Evolutionary conservation across 306 rosid genomes (phyloP), one percentile per base, ranked within the genome.

Genomic region (Castanea sativa): DNA sequence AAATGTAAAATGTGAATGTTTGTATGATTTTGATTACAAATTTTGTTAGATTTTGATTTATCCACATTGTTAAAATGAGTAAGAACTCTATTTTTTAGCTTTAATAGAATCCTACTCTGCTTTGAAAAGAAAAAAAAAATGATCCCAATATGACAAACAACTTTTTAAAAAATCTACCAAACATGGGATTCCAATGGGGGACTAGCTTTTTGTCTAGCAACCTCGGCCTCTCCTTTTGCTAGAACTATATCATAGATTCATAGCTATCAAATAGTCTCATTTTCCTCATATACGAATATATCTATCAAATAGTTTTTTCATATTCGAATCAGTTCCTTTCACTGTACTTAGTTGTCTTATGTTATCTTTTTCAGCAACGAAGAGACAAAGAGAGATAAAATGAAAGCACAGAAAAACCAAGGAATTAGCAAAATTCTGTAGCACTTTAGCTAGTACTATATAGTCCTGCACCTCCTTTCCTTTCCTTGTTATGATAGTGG

Each of bases 81-180:
- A 41, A 8, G 45, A 41, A 41, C 45, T 41, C 45, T 41, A 41
- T 7, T 11, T 41, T 38, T 41, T 41, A 41, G 45, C 8, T 41
- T 8, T 8, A 41, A 41, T 41, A 8, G 12, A 41, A 41, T 38
- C 45, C 45, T 41, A 41, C 45, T 41, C 45, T 41, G 45, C 45
- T 41, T 41, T 38, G 45, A 38, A 38, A 38, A 38, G 45, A 7
- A 38, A 8, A 10, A 25, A 10, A 25, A 60, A 68, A 33, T 27
- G 75, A 72, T 71, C 72, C 83, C 74, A 61, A 81, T 61, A 80
- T 78, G 92, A 84, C 91, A 92, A 86, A 81, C 76, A 73, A 90
- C 94, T 88, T 87, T 9, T 8, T 3, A 30, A 32, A 69, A 82
- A 84, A 87, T 84, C 77, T 56, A 82, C 41, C n/a, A 55, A 58